These are phyloP conservation scores for Lablab purpureus DNA, from an alignment of 306 rosid genomes.

Conservation along the genomic window DNA sequence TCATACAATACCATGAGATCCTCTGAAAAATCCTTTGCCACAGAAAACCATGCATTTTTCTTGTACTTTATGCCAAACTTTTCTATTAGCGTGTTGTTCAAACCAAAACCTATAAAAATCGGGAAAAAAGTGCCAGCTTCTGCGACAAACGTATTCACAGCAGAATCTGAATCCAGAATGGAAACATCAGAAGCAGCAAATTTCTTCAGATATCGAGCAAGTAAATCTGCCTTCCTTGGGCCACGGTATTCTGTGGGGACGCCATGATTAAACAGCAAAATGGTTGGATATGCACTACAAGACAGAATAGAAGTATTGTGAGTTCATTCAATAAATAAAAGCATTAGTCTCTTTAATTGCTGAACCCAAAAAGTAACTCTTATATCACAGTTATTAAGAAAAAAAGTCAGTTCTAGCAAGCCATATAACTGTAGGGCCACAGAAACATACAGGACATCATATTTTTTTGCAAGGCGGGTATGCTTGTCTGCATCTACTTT, in stretches of 20 bases:
- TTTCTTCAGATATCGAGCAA: conserved; percentile 86
- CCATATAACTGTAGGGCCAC: not conserved
- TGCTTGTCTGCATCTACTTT: conserved; percentile 91
- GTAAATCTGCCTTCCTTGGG: conserved; percentile 88
- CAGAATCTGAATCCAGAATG: conserved; percentile 85
- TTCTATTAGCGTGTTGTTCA: conserved; percentile 66
- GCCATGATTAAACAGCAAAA: conserved; percentile 82
- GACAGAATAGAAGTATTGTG: conserved; percentile 31
- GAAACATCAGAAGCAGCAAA: conserved; percentile 89
- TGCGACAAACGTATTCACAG: conserved; percentile 67
- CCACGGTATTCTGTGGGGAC: conserved; percentile 79
- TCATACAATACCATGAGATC: conserved; percentile 78
- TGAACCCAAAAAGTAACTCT: conserved; percentile 32
- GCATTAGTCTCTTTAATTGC: conserved; percentile 11
- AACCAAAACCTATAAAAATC: conserved; percentile 83
- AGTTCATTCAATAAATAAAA: conserved; percentile 33
- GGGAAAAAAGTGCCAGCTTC: conserved; percentile 83
- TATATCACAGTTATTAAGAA: conserved; percentile 13
- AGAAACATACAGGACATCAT: conserved; percentile 72
- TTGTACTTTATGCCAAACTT: conserved; percentile 70
- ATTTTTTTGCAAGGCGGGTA: conserved; percentile 69
- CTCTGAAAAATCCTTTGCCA: conserved; percentile 92
- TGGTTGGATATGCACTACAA: conserved; percentile 83
- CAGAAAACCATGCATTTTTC: conserved; percentile 96
- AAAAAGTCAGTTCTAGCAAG: conserved; percentile 3